Percentiles rank a stretch among this genome's conserved stretches.
phyloP scores from a whole-genome alignment of 805 yeast species.

The Citeromyces matritensis region DNA sequence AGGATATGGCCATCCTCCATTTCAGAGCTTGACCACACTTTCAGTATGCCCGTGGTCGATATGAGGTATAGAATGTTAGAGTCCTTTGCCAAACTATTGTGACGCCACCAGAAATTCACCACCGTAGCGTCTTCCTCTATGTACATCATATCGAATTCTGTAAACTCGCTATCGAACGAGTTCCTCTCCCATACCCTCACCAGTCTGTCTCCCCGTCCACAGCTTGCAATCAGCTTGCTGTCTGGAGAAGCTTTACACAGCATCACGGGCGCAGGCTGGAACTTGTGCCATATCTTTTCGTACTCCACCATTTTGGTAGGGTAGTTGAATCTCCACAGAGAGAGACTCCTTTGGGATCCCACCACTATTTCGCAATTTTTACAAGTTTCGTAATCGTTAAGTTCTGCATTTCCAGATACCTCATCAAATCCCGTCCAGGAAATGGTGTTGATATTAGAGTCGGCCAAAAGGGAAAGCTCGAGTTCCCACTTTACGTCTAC shows the following conservation, averaged over 20 bases:
- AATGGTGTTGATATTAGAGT: constrained; percentile 12
- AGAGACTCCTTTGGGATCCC: constrained; percentile 36
- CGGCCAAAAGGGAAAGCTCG: constrained; percentile 11
- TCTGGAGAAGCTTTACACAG: constrained; percentile 49
- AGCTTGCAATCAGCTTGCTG: constrained; percentile 49
- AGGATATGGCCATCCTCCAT: constrained; percentile 30
- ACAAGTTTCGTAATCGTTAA: constrained; percentile 17
- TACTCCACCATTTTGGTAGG: constrained; percentile 5
- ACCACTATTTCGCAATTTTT: constrained; percentile 37
- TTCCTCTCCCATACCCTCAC: constrained; percentile 71
- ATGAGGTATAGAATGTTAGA: no score
- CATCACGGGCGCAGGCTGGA: constrained; percentile 49
- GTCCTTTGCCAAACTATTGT: no score
- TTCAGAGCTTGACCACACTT: constrained; percentile 44
- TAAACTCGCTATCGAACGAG: constrained; percentile 47
- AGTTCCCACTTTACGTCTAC: constrained; percentile 15
- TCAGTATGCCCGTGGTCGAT: constrained; percentile 1
- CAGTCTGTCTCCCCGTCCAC: constrained; percentile 45
- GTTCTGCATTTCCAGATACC: constrained; percentile 10
- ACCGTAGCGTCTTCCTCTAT: constrained; percentile 52
- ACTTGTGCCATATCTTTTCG: constrained; percentile 25
- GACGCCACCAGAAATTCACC: constrained; percentile 40
- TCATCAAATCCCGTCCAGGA: constrained; percentile 20
- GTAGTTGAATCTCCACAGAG: constrained; percentile 34
- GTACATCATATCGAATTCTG: constrained; percentile 54